These are phyloP conservation scores for Chytriomyces confervae DNA, from an alignment of 192 early-diverging fungal genomes.

Conservation along the genomic window DNA sequence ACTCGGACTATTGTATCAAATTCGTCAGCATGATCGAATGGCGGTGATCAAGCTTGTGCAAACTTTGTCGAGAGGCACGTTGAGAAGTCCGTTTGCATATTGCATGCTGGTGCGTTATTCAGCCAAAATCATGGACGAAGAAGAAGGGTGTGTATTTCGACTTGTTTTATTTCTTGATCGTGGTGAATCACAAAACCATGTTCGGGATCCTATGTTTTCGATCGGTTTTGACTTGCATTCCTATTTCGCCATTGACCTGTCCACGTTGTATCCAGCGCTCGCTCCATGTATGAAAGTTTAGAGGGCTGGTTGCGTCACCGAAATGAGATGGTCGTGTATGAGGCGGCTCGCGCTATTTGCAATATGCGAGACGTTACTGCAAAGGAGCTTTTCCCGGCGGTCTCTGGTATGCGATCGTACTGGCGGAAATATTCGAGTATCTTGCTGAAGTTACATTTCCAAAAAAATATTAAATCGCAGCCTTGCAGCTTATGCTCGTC, in stretches of 20 bases:
- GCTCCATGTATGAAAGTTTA: slow-evolving; percentile 81
- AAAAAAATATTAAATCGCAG: slow-evolving; percentile 38
- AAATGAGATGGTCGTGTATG: slow-evolving; percentile 97
- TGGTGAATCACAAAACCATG: too few relatives aligned
- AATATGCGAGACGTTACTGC: slow-evolving; percentile 80
- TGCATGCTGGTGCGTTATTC: slow-evolving; percentile 94
- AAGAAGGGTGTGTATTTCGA: slow-evolving; percentile 41
- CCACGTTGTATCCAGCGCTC: slow-evolving; percentile 32
- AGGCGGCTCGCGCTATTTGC: slow-evolving; percentile 96
- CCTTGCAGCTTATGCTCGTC: slow-evolving; percentile 90
- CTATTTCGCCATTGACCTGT: background rate
- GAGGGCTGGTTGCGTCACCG: slow-evolving; percentile 92
- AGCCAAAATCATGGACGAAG: slow-evolving; percentile 73
- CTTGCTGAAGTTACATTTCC: background rate
- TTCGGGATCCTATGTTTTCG: too few relatives aligned
- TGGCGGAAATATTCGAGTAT: background rate
- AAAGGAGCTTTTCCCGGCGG: slow-evolving; percentile 92
- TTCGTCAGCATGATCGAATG: slow-evolving; percentile 97
- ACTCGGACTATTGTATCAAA: slow-evolving; percentile 92
- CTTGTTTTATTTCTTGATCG: background rate
- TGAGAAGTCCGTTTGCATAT: slow-evolving; percentile 86
- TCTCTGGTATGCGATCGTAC: slow-evolving; percentile 63
- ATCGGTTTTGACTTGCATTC: background rate
- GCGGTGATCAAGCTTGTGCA: slow-evolving; percentile 97
- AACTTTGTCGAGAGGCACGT: slow-evolving; percentile 70